These are phyloP conservation scores for Wallacemonas rigidus DNA, from an alignment of 208 protist species.

Conservation along the genomic window DNA sequence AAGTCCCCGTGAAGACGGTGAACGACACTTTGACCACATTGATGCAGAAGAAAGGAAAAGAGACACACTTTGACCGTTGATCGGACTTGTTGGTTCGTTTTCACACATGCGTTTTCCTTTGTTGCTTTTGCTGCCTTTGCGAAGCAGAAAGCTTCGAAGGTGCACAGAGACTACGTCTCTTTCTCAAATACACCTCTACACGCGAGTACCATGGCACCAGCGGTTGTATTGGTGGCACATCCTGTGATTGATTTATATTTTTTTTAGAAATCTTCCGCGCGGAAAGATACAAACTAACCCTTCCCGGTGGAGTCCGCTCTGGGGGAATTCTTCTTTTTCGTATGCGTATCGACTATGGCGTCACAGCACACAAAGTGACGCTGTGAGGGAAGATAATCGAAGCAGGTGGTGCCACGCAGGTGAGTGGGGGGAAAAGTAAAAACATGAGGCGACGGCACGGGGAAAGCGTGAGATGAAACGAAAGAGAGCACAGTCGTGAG, in stretches of 20 bases:
- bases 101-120: not conserved
- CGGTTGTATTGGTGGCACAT: too few relatives aligned
- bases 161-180: too few relatives aligned
- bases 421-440: not conserved
- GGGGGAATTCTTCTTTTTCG: too few relatives aligned
- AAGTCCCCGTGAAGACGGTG: not conserved
- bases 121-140: slow-evolving; percentile 1
- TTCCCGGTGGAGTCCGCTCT: too few relatives aligned
- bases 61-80: not conserved
- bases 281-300: slow-evolving; percentile 6
- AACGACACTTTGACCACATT: not conserved
- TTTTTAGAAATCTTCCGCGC: slow-evolving; percentile 1
- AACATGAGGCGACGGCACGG: not conserved
- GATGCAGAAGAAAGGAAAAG: slow-evolving; percentile 8
- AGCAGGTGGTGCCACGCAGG: too few relatives aligned
- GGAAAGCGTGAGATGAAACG: too few relatives aligned
- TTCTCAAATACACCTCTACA: too few relatives aligned
- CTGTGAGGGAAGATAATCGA: too few relatives aligned
- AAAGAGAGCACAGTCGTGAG: too few relatives aligned
- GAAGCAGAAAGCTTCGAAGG: not conserved
- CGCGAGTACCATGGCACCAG: too few relatives aligned
- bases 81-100: not conserved
- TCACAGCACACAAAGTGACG: too few relatives aligned
- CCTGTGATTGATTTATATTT: not conserved
- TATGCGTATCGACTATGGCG: too few relatives aligned